A percentile compares a stretch with the other conserved stretches of the same genome.
These are phyloP conservation scores for Hamigera avellanea DNA, from an alignment of 495 filamentous ascomycete species.

Conservation along the genomic window DNA sequence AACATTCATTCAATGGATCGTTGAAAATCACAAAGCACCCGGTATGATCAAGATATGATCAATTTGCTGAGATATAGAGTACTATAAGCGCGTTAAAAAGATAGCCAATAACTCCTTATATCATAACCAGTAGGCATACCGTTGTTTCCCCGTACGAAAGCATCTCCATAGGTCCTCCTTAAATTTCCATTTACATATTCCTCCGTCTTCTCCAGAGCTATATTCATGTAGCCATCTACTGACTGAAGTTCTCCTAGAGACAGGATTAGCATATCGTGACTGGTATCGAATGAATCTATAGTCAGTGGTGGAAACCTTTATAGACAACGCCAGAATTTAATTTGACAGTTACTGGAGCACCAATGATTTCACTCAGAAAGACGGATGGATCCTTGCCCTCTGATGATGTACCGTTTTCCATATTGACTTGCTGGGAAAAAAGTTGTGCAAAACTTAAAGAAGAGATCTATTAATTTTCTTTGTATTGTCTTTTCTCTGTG, in stretches of 20 bases:
- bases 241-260: constrained; percentile 77
- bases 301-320: constrained; percentile 49
- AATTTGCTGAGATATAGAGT: constrained; percentile 30
- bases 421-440: constrained; percentile 22
- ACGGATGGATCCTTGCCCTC: constrained; percentile 82
- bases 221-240: constrained; percentile 99
- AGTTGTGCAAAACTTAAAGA: no score
- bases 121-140: constrained; percentile 41
- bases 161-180: constrained; percentile 78
- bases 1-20: no score
- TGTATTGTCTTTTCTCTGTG: no score
- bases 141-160: constrained; percentile 94
- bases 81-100: constrained; percentile 9
- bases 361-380: constrained; percentile 87
- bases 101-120: background rate
- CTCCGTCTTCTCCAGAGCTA: constrained; percentile 87
- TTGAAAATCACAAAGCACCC: no score
- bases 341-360: constrained; percentile 84
- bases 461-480: no score
- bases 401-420: constrained; percentile 60
- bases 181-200: constrained; percentile 80
- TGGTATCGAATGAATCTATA: background rate
- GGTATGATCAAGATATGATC: constrained; percentile 2
- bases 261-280: constrained; percentile 2
- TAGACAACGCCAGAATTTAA: constrained; percentile 93